Conservation (phyloP, 331 rosid species). For the Cydonia oblonga region DNA sequence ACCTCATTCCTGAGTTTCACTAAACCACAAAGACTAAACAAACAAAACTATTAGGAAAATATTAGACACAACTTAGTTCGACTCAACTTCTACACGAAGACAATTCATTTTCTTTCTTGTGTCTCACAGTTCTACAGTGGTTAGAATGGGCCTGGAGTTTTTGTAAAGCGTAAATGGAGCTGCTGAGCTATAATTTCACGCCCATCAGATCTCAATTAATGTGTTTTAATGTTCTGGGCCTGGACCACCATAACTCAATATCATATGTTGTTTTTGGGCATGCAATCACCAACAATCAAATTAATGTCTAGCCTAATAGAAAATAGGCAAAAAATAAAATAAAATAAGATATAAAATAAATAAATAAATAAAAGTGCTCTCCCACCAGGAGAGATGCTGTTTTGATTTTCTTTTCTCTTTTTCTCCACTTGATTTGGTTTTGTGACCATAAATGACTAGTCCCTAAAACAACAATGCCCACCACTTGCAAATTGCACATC, state of each 20-base stretch:
- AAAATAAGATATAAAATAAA: too few species aligned
- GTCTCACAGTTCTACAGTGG: too few species aligned
- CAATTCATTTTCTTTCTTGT: too few species aligned
- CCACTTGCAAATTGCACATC: slow-evolving; percentile 19
- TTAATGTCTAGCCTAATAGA: too few species aligned
- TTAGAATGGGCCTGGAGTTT: too few species aligned
- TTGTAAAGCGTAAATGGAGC: not conserved
- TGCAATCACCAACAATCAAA: too few species aligned
- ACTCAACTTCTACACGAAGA: too few species aligned
- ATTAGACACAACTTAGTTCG: too few species aligned
- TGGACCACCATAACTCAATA: not conserved
- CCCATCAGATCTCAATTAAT: not conserved
- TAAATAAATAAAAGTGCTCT: not conserved
- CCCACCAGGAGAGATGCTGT: not conserved
- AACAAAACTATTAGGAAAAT: too few species aligned
- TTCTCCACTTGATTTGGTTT: not conserved
- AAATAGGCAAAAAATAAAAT: too few species aligned
- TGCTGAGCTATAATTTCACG: not conserved
- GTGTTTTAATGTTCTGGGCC: not conserved
- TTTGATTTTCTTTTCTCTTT: not conserved
- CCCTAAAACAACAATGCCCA: not conserved
- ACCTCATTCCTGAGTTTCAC: too few species aligned
- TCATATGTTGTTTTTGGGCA: not conserved
- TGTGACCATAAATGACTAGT: not conserved
- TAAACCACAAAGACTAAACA: too few species aligned